Evolutionary conservation across 257 asterid genomes (phyloP).

Genomic region (Jasminum sambac): DNA sequence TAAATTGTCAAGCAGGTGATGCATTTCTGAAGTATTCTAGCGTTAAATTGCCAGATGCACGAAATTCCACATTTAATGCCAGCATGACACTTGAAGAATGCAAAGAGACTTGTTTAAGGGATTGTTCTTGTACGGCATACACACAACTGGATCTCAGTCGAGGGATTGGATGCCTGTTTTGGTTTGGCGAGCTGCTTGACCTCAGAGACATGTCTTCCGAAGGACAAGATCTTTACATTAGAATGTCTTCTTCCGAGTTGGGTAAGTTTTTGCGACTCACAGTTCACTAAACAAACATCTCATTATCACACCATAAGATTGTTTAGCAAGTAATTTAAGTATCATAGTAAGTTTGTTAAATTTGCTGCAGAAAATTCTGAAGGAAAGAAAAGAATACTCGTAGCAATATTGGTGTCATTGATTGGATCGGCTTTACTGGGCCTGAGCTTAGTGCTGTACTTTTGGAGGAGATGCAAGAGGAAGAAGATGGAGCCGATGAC

Average conservation of each 20-base stretch:
- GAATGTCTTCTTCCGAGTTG: slow-evolving; percentile 31
- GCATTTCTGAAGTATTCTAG: slow-evolving; percentile 28
- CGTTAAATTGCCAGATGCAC: slow-evolving; percentile 37
- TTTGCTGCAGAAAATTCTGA: background rate
- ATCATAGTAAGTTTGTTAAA: too few relatives aligned
- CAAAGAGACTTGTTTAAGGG: slow-evolving; percentile 28
- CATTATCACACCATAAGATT: too few relatives aligned
- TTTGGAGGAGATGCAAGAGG: slow-evolving; percentile 10
- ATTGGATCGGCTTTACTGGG: slow-evolving; percentile 15
- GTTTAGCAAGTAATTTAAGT: background rate
- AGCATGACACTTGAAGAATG: slow-evolving; percentile 38
- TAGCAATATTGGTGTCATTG: slow-evolving; percentile 1
- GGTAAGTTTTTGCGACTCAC: slow-evolving; percentile 24
- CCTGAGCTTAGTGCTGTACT: slow-evolving; percentile 8
- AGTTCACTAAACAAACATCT: background rate
- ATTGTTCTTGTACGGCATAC: slow-evolving; percentile 37
- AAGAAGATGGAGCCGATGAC: background rate
- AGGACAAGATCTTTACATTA: slow-evolving; percentile 32
- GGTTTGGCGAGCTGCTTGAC: slow-evolving; percentile 35
- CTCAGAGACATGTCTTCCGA: slow-evolving; percentile 18
- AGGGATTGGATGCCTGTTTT: slow-evolving; percentile 36
- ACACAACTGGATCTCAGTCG: slow-evolving; percentile 20
- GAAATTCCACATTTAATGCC: slow-evolving; percentile 23
- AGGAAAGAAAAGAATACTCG: slow-evolving; percentile 2
- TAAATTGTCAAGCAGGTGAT: slow-evolving; percentile 29